Conservation (phyloP, 1,139 yeast species). For the Candida tetrigidarum region DNA sequence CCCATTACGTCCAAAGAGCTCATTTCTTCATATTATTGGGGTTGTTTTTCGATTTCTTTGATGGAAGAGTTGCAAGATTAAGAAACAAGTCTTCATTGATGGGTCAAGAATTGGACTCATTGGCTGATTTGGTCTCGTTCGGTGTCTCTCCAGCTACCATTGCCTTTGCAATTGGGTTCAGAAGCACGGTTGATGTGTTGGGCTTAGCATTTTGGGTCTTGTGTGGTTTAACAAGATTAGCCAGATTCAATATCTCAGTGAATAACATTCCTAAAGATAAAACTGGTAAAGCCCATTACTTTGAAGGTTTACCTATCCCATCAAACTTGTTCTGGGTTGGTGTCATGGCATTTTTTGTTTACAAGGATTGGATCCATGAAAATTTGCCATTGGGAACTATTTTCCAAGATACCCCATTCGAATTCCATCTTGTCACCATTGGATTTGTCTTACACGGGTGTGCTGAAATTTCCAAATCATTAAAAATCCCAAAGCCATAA, state of each 20-base stretch:
- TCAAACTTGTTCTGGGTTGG: conserved; percentile 77
- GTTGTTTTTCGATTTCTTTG: conserved; percentile 92
- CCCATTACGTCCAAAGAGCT: conserved; percentile 84
- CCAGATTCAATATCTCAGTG: conserved; percentile 93
- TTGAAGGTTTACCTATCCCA: conserved; percentile 97
- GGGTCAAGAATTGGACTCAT: conserved; percentile 97
- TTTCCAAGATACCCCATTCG: conserved; percentile 59
- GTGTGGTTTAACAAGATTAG: conserved; percentile 92
- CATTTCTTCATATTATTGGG: conserved; percentile 89
- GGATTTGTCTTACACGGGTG: conserved; percentile 82
- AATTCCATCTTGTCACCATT: conserved; percentile 72
- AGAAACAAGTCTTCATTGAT: conserved; percentile 89
- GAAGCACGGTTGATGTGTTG: conserved; percentile 78
- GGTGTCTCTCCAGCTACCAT: conserved; percentile 94
- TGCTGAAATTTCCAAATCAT: conserved; percentile 88
- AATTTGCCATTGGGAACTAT: conserved; percentile 69
- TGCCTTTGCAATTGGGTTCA: conserved; percentile 90
- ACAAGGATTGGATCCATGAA: conserved; percentile 47
- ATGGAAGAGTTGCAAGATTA: conserved; percentile 95
- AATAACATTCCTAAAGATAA: conserved; percentile 90
- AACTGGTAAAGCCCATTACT: conserved; percentile 76
- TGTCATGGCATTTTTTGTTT: conserved; percentile 68
- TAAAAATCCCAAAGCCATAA: conserved; percentile 88
- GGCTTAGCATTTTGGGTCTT: conserved; percentile 83
- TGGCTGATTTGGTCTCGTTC: conserved; percentile 92